These are phyloP conservation scores for Bipolaris gigantea DNA, from an alignment of 2,329 filamentous ascomycete species.

Conservation along the genomic window DNA sequence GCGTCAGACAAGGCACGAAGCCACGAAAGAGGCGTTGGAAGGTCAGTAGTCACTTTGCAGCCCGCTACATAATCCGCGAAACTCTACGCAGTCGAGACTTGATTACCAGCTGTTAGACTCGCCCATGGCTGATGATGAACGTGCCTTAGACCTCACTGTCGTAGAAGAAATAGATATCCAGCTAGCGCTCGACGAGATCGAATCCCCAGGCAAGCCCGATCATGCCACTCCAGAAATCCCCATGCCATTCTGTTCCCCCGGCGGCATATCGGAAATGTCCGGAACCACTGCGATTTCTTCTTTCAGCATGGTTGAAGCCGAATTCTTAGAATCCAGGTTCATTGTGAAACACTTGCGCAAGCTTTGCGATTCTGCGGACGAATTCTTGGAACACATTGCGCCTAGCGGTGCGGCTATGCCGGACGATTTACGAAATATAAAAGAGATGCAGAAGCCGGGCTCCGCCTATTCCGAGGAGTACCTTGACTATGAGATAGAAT, in stretches of 20 bases:
- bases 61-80: background rate
- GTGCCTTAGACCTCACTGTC: conserved; percentile 35
- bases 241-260: conserved; percentile 36
- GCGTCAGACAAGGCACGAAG: conserved; percentile 26
- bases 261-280: conserved; percentile 48
- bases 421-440: conserved; percentile 28
- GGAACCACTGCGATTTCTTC: conserved; percentile 53
- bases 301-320: conserved; percentile 49
- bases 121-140: conserved; percentile 17
- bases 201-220: conserved; percentile 28
- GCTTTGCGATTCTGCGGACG: conserved; percentile 35
- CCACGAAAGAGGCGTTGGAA: conserved; percentile 27
- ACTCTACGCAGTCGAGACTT: background rate
- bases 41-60: conserved; percentile 28
- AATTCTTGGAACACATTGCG: conserved; percentile 38
- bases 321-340: conserved; percentile 46
- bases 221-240: conserved; percentile 11
- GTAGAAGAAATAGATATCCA: conserved; percentile 39
- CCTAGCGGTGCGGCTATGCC: conserved; percentile 28
- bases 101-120: background rate
- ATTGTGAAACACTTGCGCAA: conserved; percentile 48
- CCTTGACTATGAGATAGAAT: conserved; percentile 35
- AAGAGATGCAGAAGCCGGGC: conserved; percentile 37
- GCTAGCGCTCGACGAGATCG: conserved; percentile 21
- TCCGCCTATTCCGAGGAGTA: conserved; percentile 47